These are phyloP conservation scores for Emergomyces orientalis DNA, from an alignment of 2,329 filamentous ascomycete species.

Conservation along the genomic window DNA sequence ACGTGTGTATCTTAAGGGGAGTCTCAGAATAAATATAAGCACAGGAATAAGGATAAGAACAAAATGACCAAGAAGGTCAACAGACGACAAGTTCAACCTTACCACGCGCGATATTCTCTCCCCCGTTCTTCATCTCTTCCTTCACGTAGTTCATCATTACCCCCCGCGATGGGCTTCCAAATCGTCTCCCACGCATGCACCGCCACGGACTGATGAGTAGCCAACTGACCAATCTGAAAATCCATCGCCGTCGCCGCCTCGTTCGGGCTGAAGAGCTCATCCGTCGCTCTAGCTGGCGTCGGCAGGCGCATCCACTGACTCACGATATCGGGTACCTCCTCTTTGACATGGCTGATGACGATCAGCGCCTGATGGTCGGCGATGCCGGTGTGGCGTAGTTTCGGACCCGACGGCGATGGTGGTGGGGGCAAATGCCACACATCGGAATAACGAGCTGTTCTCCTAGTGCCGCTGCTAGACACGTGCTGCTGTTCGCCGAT, in stretches of 20 bases:
- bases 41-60: no score
- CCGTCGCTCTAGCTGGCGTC: conserved; percentile 14
- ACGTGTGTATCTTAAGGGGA: no score
- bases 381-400: conserved; percentile 44
- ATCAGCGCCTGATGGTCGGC: conserved; percentile 67
- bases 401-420: conserved; percentile 4
- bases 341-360: conserved; percentile 83
- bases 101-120: not conserved
- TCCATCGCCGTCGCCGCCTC: conserved; percentile 1
- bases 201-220: conserved; percentile 10
- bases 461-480: conserved; percentile 17
- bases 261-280: conserved; percentile 4
- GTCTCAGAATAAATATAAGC: no score
- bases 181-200: conserved; percentile 14
- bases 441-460: conserved; percentile 2
- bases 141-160: not conserved
- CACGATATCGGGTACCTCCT: conserved; percentile 79
- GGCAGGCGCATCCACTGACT: conserved; percentile 76
- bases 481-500: conserved; percentile 47
- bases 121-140: not conserved
- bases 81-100: not conserved
- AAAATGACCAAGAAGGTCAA: not conserved
- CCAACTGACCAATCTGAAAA: conserved; percentile 12
- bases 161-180: conserved; percentile 8
- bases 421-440: conserved; percentile 11